These are phyloP conservation scores for Paulownia fortunei DNA, from an alignment of 257 asterid genomes.

Conservation along the genomic window DNA sequence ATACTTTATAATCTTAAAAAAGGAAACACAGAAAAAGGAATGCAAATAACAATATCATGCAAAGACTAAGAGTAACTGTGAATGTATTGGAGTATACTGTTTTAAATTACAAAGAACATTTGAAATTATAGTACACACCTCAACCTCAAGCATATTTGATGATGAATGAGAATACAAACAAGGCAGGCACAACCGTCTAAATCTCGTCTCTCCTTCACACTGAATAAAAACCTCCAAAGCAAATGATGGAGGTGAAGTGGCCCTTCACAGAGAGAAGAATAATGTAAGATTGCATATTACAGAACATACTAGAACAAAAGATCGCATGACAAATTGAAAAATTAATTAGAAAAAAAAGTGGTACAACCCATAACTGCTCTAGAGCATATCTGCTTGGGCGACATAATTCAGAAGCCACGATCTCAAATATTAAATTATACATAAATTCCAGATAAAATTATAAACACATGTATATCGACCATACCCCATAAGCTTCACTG, in stretches of 20 bases:
- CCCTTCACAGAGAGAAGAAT: slow-evolving; percentile 53
- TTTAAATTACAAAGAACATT: not conserved
- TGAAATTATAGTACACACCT: slow-evolving; percentile 53
- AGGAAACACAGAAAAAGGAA: not conserved
- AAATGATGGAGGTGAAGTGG: slow-evolving; percentile 78
- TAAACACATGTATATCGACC: slow-evolving; percentile 24
- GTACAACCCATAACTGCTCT: slow-evolving; percentile 6
- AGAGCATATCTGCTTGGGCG: not conserved
- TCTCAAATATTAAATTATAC: not conserved
- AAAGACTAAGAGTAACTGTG: not conserved
- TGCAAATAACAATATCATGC: not conserved
- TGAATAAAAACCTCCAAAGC: slow-evolving; percentile 83
- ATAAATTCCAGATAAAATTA: slow-evolving; percentile 12
- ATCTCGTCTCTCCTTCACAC: slow-evolving; percentile 93
- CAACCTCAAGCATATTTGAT: slow-evolving; percentile 92
- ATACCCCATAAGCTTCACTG: slow-evolving; percentile 83
- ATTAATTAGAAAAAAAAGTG: not conserved
- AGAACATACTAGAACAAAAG: slow-evolving; percentile 5
- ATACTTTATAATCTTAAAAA: not conserved
- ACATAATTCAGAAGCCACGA: slow-evolving; percentile 20
- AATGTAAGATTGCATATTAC: slow-evolving; percentile 26
- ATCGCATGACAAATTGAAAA: slow-evolving; percentile 21
- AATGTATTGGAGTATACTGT: not conserved
- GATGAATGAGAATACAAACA: slow-evolving; percentile 94
- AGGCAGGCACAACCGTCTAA: slow-evolving; percentile 92